Conservation (phyloP, 2,329 filamentous ascomycete species). For the Lasiodiplodia sp. region DNA sequence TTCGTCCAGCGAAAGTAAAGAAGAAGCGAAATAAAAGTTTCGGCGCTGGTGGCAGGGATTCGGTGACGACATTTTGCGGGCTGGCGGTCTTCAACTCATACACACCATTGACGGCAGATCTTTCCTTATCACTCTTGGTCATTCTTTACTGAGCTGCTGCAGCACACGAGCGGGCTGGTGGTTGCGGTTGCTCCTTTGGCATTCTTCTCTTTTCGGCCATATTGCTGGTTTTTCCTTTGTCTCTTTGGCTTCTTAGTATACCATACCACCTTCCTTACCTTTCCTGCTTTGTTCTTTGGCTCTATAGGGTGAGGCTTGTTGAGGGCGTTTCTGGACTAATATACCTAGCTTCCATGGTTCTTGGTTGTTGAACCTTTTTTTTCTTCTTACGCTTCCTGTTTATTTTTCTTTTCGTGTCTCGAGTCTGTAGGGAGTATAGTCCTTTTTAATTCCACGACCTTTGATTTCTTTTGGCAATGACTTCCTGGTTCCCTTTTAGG, state of each 20-base stretch:
- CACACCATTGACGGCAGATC: neutral
- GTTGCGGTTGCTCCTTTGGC: neutral
- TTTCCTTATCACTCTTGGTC: neutral
- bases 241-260: conserved; percentile 6
- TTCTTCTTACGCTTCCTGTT: neutral
- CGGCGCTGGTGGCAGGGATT: conserved; percentile 3
- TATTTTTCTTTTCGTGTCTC: neutral
- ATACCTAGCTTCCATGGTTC: conserved; percentile 15
- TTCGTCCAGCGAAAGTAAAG: neutral
- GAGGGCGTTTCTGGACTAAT: conserved; percentile 9
- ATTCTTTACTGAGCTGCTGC: conserved; percentile 7
- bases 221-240: neutral
- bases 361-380: neutral
- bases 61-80: neutral
- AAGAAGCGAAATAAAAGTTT: conserved; percentile 2
- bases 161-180: conserved; percentile 14
- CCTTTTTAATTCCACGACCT: conserved; percentile 18
- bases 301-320: neutral
- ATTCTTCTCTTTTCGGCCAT: neutral
- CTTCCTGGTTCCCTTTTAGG: neutral
- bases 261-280: conserved; percentile 20
- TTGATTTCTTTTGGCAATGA: neutral
- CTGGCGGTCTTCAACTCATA: neutral
- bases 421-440: conserved; percentile 11
- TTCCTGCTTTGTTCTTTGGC: neutral